phyloP scores from a whole-genome alignment of 2,329 filamentous ascomycete species.

The Cladosporium halotolerans region DNA sequence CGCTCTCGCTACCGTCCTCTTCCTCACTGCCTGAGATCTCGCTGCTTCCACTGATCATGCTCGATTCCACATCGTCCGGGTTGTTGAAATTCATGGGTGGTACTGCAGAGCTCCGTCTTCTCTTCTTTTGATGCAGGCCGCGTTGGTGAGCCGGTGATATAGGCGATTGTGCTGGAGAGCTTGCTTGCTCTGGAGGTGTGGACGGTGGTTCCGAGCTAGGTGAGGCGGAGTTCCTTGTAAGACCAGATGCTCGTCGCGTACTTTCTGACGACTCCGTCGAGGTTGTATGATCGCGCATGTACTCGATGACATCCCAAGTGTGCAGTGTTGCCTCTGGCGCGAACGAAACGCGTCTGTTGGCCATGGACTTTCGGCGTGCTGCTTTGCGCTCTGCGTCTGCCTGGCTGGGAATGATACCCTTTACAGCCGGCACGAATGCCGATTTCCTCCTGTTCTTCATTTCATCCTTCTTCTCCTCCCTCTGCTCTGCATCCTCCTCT shows the following conservation, averaged over 20 bases:
- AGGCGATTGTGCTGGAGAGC: conserved; percentile 37
- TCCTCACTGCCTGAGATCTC: conserved; percentile 38
- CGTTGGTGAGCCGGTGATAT: conserved; percentile 58
- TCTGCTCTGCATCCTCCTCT: conserved; percentile 60
- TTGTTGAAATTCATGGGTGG: conserved; percentile 59
- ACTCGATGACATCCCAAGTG: conserved; percentile 92
- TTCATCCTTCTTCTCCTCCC: conserved; percentile 19
- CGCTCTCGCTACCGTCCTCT: conserved; percentile 49
- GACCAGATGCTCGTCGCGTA: conserved; percentile 64
- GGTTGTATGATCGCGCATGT: conserved; percentile 78
- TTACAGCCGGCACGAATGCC: conserved; percentile 46
- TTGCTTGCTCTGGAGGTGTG: conserved; percentile 54
- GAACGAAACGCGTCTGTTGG: conserved; percentile 91
- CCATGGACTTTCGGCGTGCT: conserved; percentile 67
- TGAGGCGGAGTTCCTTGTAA: conserved; percentile 34
- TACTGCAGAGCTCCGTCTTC: conserved; percentile 60
- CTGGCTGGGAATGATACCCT: conserved; percentile 51
- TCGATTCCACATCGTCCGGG: conserved; percentile 61
- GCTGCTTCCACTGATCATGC: conserved; percentile 62
- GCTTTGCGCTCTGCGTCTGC: conserved; percentile 66
- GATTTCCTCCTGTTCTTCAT: conserved; percentile 34
- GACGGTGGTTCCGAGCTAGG: conserved; percentile 52
- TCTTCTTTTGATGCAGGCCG: conserved; percentile 56
- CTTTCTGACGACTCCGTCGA: conserved; percentile 65
- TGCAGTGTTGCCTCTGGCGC: conserved; percentile 95